Evolutionary conservation across 2,329 filamentous ascomycete species (phyloP), one percentile per base, ranked within the genome.

Genomic region (Aspergillus udagawae): DNA sequence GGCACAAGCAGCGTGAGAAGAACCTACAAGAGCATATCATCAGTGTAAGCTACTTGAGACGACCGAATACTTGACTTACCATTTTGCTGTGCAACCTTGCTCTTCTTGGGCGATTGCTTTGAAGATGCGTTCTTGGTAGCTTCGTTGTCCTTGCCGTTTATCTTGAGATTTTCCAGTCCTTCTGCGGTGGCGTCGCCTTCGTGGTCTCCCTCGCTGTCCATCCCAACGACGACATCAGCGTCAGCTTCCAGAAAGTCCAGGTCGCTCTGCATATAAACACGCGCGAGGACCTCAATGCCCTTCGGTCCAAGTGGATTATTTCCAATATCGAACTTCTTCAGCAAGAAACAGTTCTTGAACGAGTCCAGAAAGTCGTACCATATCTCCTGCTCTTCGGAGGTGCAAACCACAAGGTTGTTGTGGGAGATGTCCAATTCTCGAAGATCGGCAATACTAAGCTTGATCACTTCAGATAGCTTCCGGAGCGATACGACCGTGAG

Each of bases 261-360:
- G 27, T 72, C 70, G 53, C 70, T 72, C 42, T 70, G 69, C 51
- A 69, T 67, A 62, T 82, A 79, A 2, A 77, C 70, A 21, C 75
- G 69, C 8, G 73, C 67, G 12, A 82, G 63, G 23, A 78, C 68
- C 60, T 82, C 80, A n/a, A 82, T 65, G 1, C 77, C 78, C 49
- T 65, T 65, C 5, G 70, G 55, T 9, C 79, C 78, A 14, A 78
- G 59, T 4, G 65, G 50, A 52, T 82, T 82, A 29, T 72, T 64
- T 55, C 77, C 75, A 20, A 82, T 63, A 60, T 82, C 77, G 8
- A 82, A 62, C 47, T 75, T 73, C 49, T 75, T 72, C 27, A 82
- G 68, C 55, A 74, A 65, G 35, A 65, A 75, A 63, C 79, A 81
- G 21, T 67, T 53, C 4, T 66, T 62, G 64, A 81, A 80, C 0